These are phyloP conservation scores for Lathyrus oleraceus DNA, from an alignment of 306 rosid species.

Conservation along the genomic window DNA sequence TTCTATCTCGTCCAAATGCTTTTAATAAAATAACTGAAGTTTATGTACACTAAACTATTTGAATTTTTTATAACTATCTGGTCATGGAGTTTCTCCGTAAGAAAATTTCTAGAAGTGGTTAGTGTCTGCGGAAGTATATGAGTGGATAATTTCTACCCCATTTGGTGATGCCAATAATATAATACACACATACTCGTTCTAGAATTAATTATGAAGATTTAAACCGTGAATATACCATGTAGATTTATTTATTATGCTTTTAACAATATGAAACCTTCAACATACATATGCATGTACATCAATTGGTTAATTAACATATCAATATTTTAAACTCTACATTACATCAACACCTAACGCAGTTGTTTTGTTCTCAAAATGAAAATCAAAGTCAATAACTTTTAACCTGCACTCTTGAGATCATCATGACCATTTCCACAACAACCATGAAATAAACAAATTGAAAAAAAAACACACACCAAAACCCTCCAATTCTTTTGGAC, in stretches of 20 bases:
- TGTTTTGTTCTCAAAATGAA: not conserved
- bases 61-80: too few relatives aligned
- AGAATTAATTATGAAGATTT: too few relatives aligned
- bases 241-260: too few relatives aligned
- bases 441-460: not conserved
- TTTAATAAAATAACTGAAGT: too few relatives aligned
- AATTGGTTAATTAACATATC: not conserved
- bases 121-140: not conserved
- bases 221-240: too few relatives aligned
- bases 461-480: not conserved
- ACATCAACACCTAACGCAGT: not conserved
- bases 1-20: too few relatives aligned
- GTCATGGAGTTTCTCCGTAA: not conserved
- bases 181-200: too few relatives aligned
- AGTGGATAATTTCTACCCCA: not conserved
- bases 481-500: not conserved
- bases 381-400: constrained; percentile 29
- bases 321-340: not conserved
- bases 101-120: not conserved
- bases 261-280: not conserved
- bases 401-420: not conserved
- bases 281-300: not conserved
- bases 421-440: constrained; percentile 17
- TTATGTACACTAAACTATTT: too few relatives aligned
- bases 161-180: not conserved